phyloP scores from a whole-genome alignment of 2,329 filamentous ascomycete species.

The Aspergillus bombycis region DNA sequence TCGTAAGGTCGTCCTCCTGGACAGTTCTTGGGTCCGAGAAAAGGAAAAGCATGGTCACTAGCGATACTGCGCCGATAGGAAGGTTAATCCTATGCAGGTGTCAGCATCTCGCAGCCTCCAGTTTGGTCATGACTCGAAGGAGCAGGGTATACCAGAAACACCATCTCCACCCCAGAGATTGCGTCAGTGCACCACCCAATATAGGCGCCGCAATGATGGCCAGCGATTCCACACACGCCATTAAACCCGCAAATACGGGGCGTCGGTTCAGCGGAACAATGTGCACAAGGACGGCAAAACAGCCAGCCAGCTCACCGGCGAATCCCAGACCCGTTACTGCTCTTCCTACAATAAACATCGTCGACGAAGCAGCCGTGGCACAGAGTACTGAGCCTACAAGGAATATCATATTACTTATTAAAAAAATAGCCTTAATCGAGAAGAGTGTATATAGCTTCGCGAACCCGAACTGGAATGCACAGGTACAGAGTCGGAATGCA shows the following conservation, averaged over 20 bases:
- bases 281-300: conserved; percentile 18
- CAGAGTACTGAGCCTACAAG: conserved; percentile 25
- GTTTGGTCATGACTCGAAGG: neutral
- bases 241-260: conserved; percentile 29
- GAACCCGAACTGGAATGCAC: conserved; percentile 27
- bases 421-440: conserved; percentile 30
- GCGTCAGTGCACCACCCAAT: conserved; percentile 39
- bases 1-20: conserved; percentile 13
- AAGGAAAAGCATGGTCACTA: conserved; percentile 21
- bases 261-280: conserved; percentile 31
- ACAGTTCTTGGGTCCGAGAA: conserved; percentile 22
- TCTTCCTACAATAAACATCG: conserved; percentile 31
- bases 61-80: conserved; percentile 30
- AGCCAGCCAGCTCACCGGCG: conserved; percentile 22
- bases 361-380: conserved; percentile 19
- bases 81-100: conserved; percentile 31
- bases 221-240: conserved; percentile 29
- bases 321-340: conserved; percentile 35
- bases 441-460: conserved; percentile 37
- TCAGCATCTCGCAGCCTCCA: neutral
- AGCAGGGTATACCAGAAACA: conserved; percentile 32
- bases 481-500: conserved; percentile 25
- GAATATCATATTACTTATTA: conserved; percentile 26
- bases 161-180: conserved; percentile 40
- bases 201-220: conserved; percentile 33